Conservation (phyloP, 1,139 yeast species). For the Scheffersomyces quercinus region DNA sequence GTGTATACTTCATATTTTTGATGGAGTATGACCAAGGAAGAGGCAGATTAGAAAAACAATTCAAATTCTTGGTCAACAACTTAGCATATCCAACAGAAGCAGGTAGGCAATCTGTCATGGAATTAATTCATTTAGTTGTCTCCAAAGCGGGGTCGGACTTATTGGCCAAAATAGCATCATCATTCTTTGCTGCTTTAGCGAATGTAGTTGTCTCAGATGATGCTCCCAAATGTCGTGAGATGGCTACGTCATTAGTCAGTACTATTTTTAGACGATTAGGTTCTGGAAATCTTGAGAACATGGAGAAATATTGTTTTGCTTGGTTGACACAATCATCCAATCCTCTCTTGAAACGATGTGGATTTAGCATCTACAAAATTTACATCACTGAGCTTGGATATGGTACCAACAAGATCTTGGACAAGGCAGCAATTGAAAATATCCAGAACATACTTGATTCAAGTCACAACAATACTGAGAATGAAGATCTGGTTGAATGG, state of each 20-base stretch:
- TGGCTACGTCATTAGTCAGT: slow-evolving; percentile 68
- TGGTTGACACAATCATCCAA: slow-evolving; percentile 70
- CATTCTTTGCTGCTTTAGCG: slow-evolving; percentile 82
- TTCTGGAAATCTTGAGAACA: slow-evolving; percentile 37
- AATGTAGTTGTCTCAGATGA: slow-evolving; percentile 79
- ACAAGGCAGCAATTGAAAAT: slow-evolving; percentile 37
- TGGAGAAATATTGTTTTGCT: slow-evolving; percentile 59
- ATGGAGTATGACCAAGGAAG: slow-evolving; percentile 95
- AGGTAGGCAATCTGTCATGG: slow-evolving; percentile 92
- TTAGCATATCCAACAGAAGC: slow-evolving; percentile 80
- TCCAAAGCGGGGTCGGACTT: slow-evolving; percentile 66
- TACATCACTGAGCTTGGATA: slow-evolving; percentile 54
- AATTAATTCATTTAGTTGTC: slow-evolving; percentile 70
- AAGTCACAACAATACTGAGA: slow-evolving; percentile 25
- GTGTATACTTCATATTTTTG: slow-evolving; percentile 79
- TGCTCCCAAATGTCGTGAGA: slow-evolving; percentile 78
- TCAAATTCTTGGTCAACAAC: slow-evolving; percentile 80
- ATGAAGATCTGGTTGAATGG: slow-evolving; percentile 57
- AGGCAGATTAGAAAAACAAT: slow-evolving; percentile 80
- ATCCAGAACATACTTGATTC: slow-evolving; percentile 20
- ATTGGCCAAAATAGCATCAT: slow-evolving; percentile 60
- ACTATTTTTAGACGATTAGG: slow-evolving; percentile 57
- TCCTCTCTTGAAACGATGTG: slow-evolving; percentile 66
- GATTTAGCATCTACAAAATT: slow-evolving; percentile 70
- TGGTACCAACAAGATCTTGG: slow-evolving; percentile 37